phyloP scores from a whole-genome alignment of 495 filamentous ascomycete genomes.

The Hyphodiscus hymeniophilus region DNA sequence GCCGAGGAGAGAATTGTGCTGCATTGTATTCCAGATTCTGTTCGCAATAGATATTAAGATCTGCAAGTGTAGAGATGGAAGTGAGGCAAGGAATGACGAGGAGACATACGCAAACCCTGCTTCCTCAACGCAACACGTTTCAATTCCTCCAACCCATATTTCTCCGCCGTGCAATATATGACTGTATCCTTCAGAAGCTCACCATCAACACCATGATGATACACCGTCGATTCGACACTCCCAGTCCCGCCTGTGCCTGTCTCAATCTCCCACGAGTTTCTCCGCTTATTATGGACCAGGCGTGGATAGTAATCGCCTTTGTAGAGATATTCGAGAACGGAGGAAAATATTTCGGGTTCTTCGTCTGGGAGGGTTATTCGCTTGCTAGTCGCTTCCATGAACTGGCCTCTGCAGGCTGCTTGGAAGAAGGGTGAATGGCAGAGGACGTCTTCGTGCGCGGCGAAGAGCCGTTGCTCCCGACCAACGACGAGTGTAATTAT shows the following conservation, averaged over 20 bases:
- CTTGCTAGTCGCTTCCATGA: conserved; percentile 52
- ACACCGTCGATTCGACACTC: conserved; percentile 68
- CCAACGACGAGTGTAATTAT: conserved; percentile 82
- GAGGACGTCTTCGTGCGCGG: conserved; percentile 83
- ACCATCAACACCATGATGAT: conserved; percentile 54
- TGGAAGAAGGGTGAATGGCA: conserved; percentile 75
- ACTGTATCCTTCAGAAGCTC: conserved; percentile 79
- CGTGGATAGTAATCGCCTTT: conserved; percentile 88
- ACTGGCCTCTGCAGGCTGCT: conserved; percentile 49
- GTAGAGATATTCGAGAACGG: conserved; percentile 87
- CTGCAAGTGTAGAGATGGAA: not conserved
- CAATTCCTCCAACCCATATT: conserved; percentile 77
- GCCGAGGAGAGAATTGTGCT: conserved; percentile 82
- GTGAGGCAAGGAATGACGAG: not conserved
- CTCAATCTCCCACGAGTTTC: conserved; percentile 67
- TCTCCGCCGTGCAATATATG: conserved; percentile 84
- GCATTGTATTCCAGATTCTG: conserved; percentile 62
- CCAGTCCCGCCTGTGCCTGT: conserved; percentile 47
- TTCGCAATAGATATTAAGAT: not conserved
- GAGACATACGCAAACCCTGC: conserved; percentile 67
- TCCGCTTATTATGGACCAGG: conserved; percentile 59
- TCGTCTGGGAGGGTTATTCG: conserved; percentile 75
- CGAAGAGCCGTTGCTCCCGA: conserved; percentile 75
- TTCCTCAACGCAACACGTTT: conserved; percentile 84
- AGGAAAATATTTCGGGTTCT: conserved; percentile 83